Evolutionary conservation across 371 early-diverging fungal genomes (phyloP).

Genomic region (Mortierella polycephala): DNA sequence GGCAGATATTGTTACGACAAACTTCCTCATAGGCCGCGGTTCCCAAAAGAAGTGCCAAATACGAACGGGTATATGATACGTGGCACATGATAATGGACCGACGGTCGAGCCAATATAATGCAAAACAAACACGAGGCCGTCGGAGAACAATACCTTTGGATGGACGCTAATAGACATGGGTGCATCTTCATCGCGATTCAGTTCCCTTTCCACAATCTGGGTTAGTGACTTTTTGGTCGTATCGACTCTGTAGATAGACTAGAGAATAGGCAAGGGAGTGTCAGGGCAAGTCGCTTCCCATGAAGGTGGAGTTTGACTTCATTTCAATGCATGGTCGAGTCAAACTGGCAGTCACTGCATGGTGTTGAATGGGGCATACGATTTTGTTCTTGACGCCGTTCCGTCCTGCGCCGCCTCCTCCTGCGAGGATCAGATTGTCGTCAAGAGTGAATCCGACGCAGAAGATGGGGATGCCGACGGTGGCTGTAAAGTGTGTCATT

Average conservation of each 20-base stretch:
- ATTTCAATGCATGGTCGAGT: not conserved
- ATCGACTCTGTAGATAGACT: conserved; percentile 69
- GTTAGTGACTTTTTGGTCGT: conserved; percentile 60
- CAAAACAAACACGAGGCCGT: not conserved
- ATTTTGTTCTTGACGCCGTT: conserved; percentile 79
- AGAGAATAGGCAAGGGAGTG: not conserved
- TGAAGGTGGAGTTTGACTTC: not conserved
- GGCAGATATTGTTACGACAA: not conserved
- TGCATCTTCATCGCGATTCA: conserved; percentile 74
- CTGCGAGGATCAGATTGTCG: conserved; percentile 71
- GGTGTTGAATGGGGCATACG: conserved; percentile 51
- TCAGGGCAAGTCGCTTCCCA: not conserved
- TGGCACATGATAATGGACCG: no score
- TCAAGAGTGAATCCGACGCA: conserved; percentile 67
- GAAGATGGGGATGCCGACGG: conserved; percentile 72
- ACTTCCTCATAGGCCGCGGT: not conserved
- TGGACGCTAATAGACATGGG: conserved; percentile 77
- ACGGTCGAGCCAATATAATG: no score
- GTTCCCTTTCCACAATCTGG: conserved; percentile 59
- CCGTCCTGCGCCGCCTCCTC: conserved; percentile 78
- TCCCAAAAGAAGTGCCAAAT: no score
- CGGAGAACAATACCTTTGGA: conserved; percentile 58
- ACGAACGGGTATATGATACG: no score
- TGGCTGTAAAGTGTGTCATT: conserved; percentile 38
- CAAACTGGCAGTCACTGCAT: not conserved